Conservation (phyloP, 805 yeast genomes). For the Candida sakaeoensis region DNA sequence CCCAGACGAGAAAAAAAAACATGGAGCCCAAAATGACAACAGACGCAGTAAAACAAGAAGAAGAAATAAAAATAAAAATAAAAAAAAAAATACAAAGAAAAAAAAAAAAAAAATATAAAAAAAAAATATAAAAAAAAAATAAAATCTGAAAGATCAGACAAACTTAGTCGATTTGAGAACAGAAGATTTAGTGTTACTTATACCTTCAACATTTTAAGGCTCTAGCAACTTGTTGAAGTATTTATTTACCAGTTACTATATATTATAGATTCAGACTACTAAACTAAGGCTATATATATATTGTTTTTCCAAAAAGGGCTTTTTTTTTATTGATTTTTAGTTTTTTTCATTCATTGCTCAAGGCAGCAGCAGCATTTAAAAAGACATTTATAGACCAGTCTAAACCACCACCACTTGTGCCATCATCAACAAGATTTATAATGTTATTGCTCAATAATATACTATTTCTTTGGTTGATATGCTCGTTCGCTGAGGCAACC, state of each 20-base stretch:
- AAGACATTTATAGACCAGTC: neutral
- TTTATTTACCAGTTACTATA: no score
- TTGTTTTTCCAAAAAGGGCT: neutral
- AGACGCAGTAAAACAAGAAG: no score
- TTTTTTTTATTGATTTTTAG: no score
- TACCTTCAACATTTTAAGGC: neutral
- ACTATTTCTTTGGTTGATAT: neutral
- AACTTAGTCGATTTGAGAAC: neutral
- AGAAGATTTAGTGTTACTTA: neutral
- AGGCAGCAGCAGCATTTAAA: neutral
- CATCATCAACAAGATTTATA: neutral
- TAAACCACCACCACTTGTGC: neutral
- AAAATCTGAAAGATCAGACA: neutral
- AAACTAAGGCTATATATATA: neutral
- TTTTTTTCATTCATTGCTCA: no score
- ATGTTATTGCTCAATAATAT: conserved; percentile 2
- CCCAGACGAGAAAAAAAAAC: no score
- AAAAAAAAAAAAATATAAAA: no score
- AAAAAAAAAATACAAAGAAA: neutral
- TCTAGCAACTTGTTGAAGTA: no score
- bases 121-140: no score
- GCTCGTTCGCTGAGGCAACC: conserved; percentile 3
- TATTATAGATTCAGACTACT: neutral
- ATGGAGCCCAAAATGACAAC: no score
- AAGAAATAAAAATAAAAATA: no score